These are phyloP conservation scores for Adansonia digitata DNA, from an alignment of 345 rosid genomes.

Conservation along the genomic window DNA sequence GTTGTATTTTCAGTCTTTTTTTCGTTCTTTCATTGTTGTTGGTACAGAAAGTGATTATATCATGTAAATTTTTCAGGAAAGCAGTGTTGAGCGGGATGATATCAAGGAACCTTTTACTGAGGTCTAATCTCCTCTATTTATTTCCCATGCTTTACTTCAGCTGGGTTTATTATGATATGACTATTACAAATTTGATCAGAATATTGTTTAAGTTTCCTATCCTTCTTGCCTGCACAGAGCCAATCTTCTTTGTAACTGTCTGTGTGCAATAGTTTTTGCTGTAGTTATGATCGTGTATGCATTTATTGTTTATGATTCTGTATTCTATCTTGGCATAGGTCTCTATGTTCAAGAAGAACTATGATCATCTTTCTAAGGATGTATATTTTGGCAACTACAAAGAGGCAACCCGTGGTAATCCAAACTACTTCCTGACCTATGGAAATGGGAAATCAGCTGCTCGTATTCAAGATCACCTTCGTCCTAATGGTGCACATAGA, in stretches of 20 bases:
- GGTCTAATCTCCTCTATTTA: conserved; percentile 33
- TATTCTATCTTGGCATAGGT: conserved; percentile 40
- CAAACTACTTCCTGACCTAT: conserved; percentile 82
- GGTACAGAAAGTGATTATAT: conserved; percentile 11
- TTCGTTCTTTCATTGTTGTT: neutral
- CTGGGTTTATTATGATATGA: neutral
- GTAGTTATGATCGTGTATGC: neutral
- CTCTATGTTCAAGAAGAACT: conserved; percentile 91
- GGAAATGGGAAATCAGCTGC: conserved; percentile 98
- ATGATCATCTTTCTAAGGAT: conserved; percentile 81
- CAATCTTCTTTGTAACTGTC: neutral
- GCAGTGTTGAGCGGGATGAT: conserved; percentile 84
- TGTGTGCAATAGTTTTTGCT: neutral
- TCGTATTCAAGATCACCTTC: conserved; percentile 81
- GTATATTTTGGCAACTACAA: conserved; percentile 76
- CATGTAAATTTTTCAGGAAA: conserved; percentile 59
- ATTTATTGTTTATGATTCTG: neutral
- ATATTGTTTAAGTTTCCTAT: neutral
- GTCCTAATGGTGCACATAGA: conserved; percentile 44
- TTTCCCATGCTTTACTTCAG: neutral
- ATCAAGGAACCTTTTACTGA: conserved; percentile 84
- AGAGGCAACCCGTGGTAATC: conserved; percentile 78
- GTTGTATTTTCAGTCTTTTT: neutral
- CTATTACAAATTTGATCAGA: neutral
- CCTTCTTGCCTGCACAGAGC: neutral